A percentile compares a stretch with the other conserved stretches of the same genome.
Conservation (phyloP, 306 rosid genomes). For the Lupinus albus region DNA sequence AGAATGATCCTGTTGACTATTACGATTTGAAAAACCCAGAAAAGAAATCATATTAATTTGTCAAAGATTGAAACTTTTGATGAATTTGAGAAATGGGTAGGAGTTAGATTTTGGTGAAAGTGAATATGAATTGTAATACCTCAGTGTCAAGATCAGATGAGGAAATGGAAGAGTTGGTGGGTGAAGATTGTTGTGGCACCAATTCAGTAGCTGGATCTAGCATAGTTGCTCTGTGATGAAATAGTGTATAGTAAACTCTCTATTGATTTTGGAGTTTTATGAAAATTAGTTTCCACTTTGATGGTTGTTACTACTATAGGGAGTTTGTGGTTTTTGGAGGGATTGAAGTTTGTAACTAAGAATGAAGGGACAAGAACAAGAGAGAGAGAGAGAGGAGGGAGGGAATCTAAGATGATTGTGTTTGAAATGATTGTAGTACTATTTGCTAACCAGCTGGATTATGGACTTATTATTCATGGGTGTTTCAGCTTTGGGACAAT, state of each 20-base stretch:
- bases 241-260: no score
- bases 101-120: background rate
- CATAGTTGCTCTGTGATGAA: slow-evolving; percentile 46
- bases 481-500: slow-evolving; percentile 8
- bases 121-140: slow-evolving; percentile 16
- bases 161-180: slow-evolving; percentile 81
- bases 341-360: background rate
- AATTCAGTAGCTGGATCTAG: slow-evolving; percentile 68
- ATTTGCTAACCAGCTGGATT: slow-evolving; percentile 21
- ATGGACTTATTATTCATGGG: background rate
- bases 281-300: background rate
- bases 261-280: background rate
- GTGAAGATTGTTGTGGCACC: slow-evolving; percentile 82
- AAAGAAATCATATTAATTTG: background rate
- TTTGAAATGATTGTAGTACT: slow-evolving; percentile 14
- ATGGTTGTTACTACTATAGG: background rate
- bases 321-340: slow-evolving; percentile 15
- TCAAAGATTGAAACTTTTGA: background rate
- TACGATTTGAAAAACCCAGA: background rate
- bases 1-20: slow-evolving; percentile 92
- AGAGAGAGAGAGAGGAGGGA: background rate
- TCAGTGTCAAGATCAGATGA: slow-evolving; percentile 92
- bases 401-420: background rate
- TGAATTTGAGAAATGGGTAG: background rate
- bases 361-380: background rate